A percentile compares a stretch with the other conserved stretches of the same genome.
These are phyloP conservation scores for Candida fluviatilis DNA, from an alignment of 805 yeast species.

Conservation along the genomic window DNA sequence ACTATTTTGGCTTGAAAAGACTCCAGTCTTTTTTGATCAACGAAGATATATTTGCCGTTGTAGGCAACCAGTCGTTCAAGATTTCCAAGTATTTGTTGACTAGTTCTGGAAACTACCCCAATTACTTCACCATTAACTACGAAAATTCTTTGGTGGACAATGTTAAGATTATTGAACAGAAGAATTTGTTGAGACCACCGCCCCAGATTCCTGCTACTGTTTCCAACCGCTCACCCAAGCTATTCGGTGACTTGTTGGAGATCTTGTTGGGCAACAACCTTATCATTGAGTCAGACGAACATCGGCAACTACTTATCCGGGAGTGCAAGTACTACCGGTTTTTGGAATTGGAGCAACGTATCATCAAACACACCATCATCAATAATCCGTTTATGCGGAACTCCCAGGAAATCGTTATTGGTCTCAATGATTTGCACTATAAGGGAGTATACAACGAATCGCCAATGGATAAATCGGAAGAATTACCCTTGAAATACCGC, in stretches of 20 bases:
- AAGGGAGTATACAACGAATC: conserved; percentile 28
- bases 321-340: conserved; percentile 81
- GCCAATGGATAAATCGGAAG: conserved; percentile 13
- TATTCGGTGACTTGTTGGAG: conserved; percentile 54
- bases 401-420: conserved; percentile 54
- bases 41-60: conserved; percentile 52
- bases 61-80: conserved; percentile 60
- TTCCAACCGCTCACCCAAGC: conserved; percentile 46
- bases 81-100: conserved; percentile 53
- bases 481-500: conserved; percentile 23
- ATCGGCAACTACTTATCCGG: conserved; percentile 51
- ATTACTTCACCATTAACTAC: conserved; percentile 65
- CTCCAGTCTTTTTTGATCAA: conserved; percentile 45
- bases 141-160: conserved; percentile 51
- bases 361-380: conserved; percentile 48
- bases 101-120: conserved; percentile 68
- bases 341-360: conserved; percentile 65
- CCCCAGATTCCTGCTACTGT: conserved; percentile 59
- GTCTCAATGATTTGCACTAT: conserved; percentile 42
- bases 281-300: conserved; percentile 46
- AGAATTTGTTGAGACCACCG: conserved; percentile 68
- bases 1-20: conserved; percentile 62
- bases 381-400: conserved; percentile 44
- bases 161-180: conserved; percentile 27
- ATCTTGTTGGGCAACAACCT: conserved; percentile 53